Evolutionary conservation across 1,284 basidiomycete genomes (phyloP), one percentile per base, ranked within the genome.

Genomic region (Exsudoporus floridanus): DNA sequence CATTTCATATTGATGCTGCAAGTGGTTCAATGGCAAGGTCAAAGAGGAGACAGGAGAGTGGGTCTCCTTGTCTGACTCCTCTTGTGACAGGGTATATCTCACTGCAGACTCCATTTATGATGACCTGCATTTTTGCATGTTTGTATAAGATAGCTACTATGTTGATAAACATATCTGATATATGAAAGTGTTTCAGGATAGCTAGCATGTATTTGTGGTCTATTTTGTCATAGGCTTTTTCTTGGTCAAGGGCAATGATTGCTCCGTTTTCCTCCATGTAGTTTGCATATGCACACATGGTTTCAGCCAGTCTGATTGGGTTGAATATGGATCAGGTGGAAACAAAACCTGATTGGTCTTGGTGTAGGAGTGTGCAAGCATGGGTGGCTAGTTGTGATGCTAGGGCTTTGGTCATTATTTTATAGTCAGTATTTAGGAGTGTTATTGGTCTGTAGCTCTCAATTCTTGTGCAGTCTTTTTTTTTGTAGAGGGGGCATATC

Each of bases 11-110:
- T 0, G 7, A 49, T n/a, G 16, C 70, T 56, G 52, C 52, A 0
- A 61, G 50, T 1, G 49, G 59, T 23, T 60, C 51, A 0, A 61
- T 61, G 0, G 50, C 52, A 0, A 61, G 37, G 42, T 75, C 53
- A 19, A 74, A 77, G 0, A 77, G 62, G 0, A 77, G 61, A 57
- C 74, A 77, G 0, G 73, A 77, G 0, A 74, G 52, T 0, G 70
- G 73, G 57, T 74, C 69, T 0, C 71, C 72, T 54, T 76, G 73
- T 30, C 70, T 2, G 3, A 77, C 74, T 0, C 74, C 75, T 46
- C 73, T 43, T 0, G 42, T 63, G 4, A 77, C 55, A 18, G 48
- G 47, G 57, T 67, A 76, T 2, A 48, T 19, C 13, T 14, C 14
- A 47, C 70, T 70, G 1, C 58, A n/a, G 1, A 53, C 38, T 0